phyloP scores from a whole-genome alignment of 768 basidiomycete species.

The Leccinum broughii region DNA sequence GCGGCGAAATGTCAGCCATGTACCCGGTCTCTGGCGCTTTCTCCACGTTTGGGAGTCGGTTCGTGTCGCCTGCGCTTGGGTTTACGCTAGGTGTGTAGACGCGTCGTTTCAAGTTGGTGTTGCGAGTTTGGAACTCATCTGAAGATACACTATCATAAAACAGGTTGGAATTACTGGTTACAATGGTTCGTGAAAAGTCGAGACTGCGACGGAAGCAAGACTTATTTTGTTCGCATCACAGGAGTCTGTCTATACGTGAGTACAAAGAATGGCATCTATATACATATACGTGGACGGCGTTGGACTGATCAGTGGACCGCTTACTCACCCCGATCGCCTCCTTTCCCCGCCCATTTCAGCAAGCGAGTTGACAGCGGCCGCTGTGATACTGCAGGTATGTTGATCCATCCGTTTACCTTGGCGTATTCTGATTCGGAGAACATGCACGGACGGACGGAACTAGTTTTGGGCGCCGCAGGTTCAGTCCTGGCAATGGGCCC shows the following conservation, averaged over 20 bases:
- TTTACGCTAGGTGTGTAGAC: conserved; percentile 49
- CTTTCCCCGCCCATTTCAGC: conserved; percentile 33
- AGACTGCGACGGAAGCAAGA: not conserved
- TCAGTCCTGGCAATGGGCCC: conserved; percentile 55
- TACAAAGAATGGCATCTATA: not conserved
- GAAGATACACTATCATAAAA: not conserved
- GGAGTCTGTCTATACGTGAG: conserved; percentile 43
- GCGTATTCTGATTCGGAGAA: not conserved
- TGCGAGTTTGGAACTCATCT: not conserved
- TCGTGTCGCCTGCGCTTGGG: conserved; percentile 59
- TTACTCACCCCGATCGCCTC: not conserved
- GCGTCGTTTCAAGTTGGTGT: not conserved
- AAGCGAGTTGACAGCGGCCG: conserved; percentile 59
- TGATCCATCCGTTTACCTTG: conserved; percentile 3
- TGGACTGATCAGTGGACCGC: not conserved
- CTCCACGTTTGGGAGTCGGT: conserved; percentile 55
- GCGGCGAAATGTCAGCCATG: conserved; percentile 67
- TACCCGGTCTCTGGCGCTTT: conserved; percentile 64
- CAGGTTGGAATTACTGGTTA: conserved; percentile 62
- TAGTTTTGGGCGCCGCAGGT: conserved; percentile 49
- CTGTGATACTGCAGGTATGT: conserved; percentile 47
- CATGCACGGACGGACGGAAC: not conserved
- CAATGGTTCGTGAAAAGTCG: conserved; percentile 40
- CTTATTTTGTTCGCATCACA: conserved; percentile 14
- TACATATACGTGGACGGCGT: not conserved